Evolutionary conservation across 192 early-diverging fungal genomes (phyloP), one percentile per base, ranked within the genome.

Genomic region (Coemansia asiatica): DNA sequence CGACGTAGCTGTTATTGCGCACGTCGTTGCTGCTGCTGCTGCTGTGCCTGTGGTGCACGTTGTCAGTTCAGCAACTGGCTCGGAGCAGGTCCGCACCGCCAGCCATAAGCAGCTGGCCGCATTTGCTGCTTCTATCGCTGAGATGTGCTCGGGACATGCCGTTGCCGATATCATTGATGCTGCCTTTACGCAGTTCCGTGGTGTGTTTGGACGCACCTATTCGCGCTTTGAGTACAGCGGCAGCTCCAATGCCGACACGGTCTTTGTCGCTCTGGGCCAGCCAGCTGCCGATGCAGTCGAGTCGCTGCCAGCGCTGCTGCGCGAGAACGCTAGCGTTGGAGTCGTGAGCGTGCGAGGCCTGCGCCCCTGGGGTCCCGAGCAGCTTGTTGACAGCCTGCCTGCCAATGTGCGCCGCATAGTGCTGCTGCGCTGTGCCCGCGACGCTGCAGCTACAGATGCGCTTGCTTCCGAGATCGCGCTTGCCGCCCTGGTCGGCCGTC

Each of bases 191-290:
- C 77, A 64, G 54, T 63, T 87, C 66, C 65, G 71, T 18, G 64
- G 61, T 33, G 54, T 50, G 4, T 76, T 86, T 22, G 89, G 90
- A 19, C 82, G 84, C 56, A 64, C 76, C 5, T 95, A 95, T 83
- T 68, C 85, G 56, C 74, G 85, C 21, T 90, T 96, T 80, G 93
- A 93, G 75, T 98, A 97, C 82, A 65, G 75, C 68, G 96, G 96
- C 40, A 74, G 83, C 46, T 29, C 69, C 8, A 68, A 84, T 67
- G 88, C 96, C 7, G 87, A 92, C 67, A 85, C 86, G 12, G 90
- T 97, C 21, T 82, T 96, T 61, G 90, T 95, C 0, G 78, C 91
- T 16, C 79, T 94, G 29, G 93, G 93, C 22, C 78, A 87, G 28
- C 82, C 83, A 25, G 77, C 85, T 19, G 55, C 56, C 33, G 64